Percentiles rank a stretch among this genome's conserved stretches.
Conservation (phyloP, 352 stramenopile species). For the Phytophthora palmivora region DNA sequence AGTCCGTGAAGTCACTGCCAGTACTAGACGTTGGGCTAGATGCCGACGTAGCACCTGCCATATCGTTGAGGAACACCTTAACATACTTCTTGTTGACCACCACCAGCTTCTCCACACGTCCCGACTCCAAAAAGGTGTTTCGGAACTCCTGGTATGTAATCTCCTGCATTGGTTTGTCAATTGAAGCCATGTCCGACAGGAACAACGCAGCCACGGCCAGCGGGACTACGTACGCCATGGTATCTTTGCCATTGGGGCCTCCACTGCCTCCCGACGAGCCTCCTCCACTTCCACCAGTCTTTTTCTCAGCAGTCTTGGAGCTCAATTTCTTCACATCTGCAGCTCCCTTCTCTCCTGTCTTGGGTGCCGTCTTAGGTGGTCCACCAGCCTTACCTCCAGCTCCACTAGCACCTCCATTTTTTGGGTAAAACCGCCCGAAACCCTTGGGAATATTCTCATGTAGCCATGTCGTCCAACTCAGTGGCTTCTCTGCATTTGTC, state of each 20-base stretch:
- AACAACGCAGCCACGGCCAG: slow-evolving; percentile 77
- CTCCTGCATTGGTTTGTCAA: slow-evolving; percentile 89
- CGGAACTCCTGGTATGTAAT: slow-evolving; percentile 94
- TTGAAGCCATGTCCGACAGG: slow-evolving; percentile 71
- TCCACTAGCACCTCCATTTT: slow-evolving; percentile 54
- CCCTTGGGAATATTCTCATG: slow-evolving; percentile 77
- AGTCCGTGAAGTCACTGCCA: slow-evolving; percentile 47
- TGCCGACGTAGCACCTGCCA: slow-evolving; percentile 23
- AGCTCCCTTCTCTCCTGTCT: slow-evolving; percentile 51
- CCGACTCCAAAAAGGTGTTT: slow-evolving; percentile 84
- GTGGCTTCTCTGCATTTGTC: slow-evolving; percentile 51
- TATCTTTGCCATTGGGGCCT: slow-evolving; percentile 52
- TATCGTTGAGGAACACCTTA: slow-evolving; percentile 85
- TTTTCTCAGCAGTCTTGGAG: slow-evolving; percentile 58
- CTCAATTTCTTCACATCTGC: slow-evolving; percentile 76
- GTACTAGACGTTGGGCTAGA: slow-evolving; percentile 18
- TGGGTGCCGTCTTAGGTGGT: slow-evolving; percentile 62
- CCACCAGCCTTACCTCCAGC: slow-evolving; percentile 44
- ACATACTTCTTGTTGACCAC: slow-evolving; percentile 94
- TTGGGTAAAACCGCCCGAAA: slow-evolving; percentile 88
- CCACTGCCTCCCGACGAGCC: slow-evolving; percentile 42
- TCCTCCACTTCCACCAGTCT: slow-evolving; percentile 42
- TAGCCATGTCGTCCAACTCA: slow-evolving; percentile 78
- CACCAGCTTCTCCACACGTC: slow-evolving; percentile 89
- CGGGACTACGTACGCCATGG: slow-evolving; percentile 79